Base-by-base conservation (phyloP, 192 early-diverging fungal species). In the Backusella morwellensis region DNA sequence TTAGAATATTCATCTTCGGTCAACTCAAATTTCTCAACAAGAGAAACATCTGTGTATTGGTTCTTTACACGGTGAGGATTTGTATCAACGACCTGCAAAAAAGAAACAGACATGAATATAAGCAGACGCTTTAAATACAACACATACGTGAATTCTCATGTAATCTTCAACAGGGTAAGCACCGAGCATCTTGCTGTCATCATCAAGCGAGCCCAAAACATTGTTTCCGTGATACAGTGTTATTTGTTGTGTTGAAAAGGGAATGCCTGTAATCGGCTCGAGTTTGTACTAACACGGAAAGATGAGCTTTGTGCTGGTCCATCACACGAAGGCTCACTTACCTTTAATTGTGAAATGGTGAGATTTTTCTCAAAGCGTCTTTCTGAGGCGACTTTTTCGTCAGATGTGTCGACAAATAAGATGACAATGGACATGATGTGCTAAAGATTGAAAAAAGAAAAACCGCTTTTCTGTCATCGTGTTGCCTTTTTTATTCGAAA, bases 11-110 rank as follows among this genome's bases (percentile, higher is more conserved):
- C 94, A 8, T 94, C 93, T 26, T 97, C 95, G 0, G 89, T 81
- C 54, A 99, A 89, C 78, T 96, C 97, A 80, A 93, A 97, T 82
- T 99, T 99, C 76, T 98, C 88, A 23, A 99, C 98, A 63, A 93
- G 87, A 7, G 94, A 95, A 4, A 94, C 83, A 84, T 99, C 97
- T 44, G 88, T 95, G 83, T 85, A 98, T 78, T 95, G 92, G 44
- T 92, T 89, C 68, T 84, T 87, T 56, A 84, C 73, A 15, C 86
- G 80, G 54, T 84, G 85, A 35, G 93, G 93, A 76, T 95, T 93
- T 4, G 86, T 77, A 78, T 95, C 91, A 17, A 82, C 77, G 35
- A 95, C 91, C 88, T 95, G 77, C 4, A 41, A 68, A 36, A 52
- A 9, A 38, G 32, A 19, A n/a, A 74, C 72, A 32, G 19, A n/a